A percentile compares a stretch with the other conserved stretches of the same genome.
Evolutionary conservation across 306 rosid genomes (phyloP).

Genomic region (Medicago truncatula): MtrunA17r5.0-ANR NC_053042.1:55061001-55061500

Average conservation of each 20-base stretch:
- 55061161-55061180: conserved; percentile 81
- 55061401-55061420: conserved; percentile 69
- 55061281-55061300: conserved; percentile 72
- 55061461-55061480: conserved; percentile 90
- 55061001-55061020: conserved; percentile 87
- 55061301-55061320: conserved; percentile 91
- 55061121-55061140: conserved; percentile 76
- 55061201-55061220: conserved; percentile 85
- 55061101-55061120: conserved; percentile 81
- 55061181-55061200: conserved; percentile 95
- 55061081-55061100: conserved; percentile 66
- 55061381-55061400: conserved; percentile 86
- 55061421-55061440: conserved; percentile 97
- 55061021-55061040: conserved; percentile 78
- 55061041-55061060: conserved; percentile 77
- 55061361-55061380: conserved; percentile 91
- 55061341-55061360: conserved; percentile 88
- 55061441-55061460: conserved; percentile 81
- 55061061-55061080: conserved; percentile 83
- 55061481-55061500: conserved; percentile 89
- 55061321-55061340: conserved; percentile 92
- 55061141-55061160: conserved; percentile 70
- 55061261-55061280: conserved; percentile 83
- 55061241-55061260: conserved; percentile 81
- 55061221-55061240: conserved; percentile 80